Evolutionary conservation across 768 basidiomycete genomes (phyloP).

Genomic region (Phaffia australis): DNA sequence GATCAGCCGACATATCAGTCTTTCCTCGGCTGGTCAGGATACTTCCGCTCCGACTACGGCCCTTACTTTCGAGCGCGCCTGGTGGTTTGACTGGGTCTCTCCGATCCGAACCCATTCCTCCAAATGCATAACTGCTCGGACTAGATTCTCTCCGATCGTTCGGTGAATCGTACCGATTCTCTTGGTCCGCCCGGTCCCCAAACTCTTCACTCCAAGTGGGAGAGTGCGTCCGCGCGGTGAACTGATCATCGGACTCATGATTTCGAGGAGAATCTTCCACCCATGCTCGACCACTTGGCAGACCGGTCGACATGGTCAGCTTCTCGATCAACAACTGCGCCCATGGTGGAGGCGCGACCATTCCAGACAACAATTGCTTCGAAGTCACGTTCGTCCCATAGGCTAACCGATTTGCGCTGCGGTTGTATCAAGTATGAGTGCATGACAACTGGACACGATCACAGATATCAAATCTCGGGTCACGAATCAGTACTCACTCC

Average conservation of each 20-base stretch:
- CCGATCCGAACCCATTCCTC: slow-evolving; percentile 2
- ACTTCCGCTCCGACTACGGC: slow-evolving; percentile 2
- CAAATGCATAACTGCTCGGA: slow-evolving; percentile 12
- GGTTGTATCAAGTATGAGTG: neutral
- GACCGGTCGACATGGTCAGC: slow-evolving; percentile 36
- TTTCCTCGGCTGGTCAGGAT: neutral
- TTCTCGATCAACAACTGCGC: slow-evolving; percentile 61
- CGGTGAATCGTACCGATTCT: neutral
- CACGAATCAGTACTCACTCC: slow-evolving; percentile 61
- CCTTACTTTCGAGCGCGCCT: too few relatives aligned
- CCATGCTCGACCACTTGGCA: slow-evolving; percentile 58
- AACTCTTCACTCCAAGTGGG: slow-evolving; percentile 11
- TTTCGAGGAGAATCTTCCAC: slow-evolving; percentile 42
- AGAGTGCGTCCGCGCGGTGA: too few relatives aligned
- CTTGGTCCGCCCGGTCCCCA: neutral
- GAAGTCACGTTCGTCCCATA: slow-evolving; percentile 51
- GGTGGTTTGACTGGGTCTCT: neutral
- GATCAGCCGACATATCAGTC: neutral
- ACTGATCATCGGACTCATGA: neutral
- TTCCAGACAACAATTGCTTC: slow-evolving; percentile 69
- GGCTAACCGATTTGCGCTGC: slow-evolving; percentile 22
- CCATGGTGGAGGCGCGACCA: slow-evolving; percentile 65
- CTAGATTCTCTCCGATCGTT: neutral
- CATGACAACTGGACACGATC: neutral
- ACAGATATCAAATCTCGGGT: neutral